phyloP scores from a whole-genome alignment of 768 basidiomycete species.

The Mrakia frigida region DNA sequence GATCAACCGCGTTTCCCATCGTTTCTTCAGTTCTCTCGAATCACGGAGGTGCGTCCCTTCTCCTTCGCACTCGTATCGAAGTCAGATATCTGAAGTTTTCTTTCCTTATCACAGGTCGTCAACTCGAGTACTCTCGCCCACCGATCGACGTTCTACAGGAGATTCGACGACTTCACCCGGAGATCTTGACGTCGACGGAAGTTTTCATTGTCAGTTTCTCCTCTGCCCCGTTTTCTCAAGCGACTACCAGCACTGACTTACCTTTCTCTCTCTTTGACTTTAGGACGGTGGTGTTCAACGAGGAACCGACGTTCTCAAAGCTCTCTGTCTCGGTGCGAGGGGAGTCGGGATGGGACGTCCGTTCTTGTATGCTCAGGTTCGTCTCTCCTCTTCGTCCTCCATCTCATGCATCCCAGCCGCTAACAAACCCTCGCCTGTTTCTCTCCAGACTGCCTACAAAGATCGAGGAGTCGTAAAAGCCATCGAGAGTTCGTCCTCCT shows the following conservation, averaged over 20 bases:
- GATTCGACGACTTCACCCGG: conserved; percentile 7
- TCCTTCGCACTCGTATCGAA: neutral
- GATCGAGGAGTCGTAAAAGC: conserved; percentile 27
- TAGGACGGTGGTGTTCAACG: conserved; percentile 51
- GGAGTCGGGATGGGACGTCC: conserved; percentile 47
- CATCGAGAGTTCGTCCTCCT: conserved; percentile 15
- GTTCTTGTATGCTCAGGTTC: conserved; percentile 62
- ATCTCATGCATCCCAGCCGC: neutral
- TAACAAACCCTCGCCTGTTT: neutral
- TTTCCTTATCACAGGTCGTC: conserved; percentile 11
- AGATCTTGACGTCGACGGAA: conserved; percentile 15
- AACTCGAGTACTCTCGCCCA: conserved; percentile 11
- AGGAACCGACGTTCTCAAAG: conserved; percentile 50
- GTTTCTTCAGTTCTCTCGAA: conserved; percentile 43
- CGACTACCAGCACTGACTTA: neutral
- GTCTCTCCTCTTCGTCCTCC: neutral
- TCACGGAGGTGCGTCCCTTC: conserved; percentile 35
- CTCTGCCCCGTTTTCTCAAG: neutral
- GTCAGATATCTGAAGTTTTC: neutral
- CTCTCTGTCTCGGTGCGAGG: conserved; percentile 42
- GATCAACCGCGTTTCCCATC: neutral
- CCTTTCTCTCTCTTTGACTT: neutral
- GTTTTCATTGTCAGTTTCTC: conserved; percentile 11
- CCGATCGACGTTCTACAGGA: conserved; percentile 14
- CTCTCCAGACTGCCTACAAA: conserved; percentile 37